Evolutionary conservation across 2,329 filamentous ascomycete genomes (phyloP).

Genomic region (Ophiostoma ulmi): DNA sequence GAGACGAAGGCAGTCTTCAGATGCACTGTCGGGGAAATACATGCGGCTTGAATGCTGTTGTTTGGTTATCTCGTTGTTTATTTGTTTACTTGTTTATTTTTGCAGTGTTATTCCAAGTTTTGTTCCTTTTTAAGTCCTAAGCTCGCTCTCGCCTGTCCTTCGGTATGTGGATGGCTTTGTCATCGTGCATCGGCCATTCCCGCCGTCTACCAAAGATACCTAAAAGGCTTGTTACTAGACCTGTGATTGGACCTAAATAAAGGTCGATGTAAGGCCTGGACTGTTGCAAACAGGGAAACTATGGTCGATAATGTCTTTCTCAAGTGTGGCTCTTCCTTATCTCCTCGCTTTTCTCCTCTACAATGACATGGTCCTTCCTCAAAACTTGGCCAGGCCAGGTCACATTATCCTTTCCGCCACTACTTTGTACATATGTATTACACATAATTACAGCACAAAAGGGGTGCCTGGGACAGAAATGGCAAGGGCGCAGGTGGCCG

Average conservation of each 20-base stretch:
- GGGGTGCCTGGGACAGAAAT: background rate
- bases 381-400: background rate
- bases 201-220: background rate
- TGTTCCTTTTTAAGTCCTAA: background rate
- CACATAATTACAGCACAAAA: background rate
- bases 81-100: too few species aligned
- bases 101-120: background rate
- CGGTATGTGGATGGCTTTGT: background rate
- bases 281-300: conserved; percentile 2
- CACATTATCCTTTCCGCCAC: background rate
- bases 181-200: conserved; percentile 6
- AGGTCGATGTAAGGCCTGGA: background rate
- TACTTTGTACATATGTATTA: background rate
- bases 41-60: background rate
- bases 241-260: background rate
- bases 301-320: background rate
- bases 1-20: background rate
- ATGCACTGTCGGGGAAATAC: background rate
- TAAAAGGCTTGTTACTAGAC: background rate
- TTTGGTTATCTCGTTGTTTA: background rate
- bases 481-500: conserved; percentile 4
- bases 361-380: background rate
- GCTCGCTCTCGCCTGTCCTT: background rate
- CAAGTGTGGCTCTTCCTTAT: background rate
- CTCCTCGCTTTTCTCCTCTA: background rate